Conservation (phyloP, 257 asterid genomes). For the Euphrasia confusa region DNA sequence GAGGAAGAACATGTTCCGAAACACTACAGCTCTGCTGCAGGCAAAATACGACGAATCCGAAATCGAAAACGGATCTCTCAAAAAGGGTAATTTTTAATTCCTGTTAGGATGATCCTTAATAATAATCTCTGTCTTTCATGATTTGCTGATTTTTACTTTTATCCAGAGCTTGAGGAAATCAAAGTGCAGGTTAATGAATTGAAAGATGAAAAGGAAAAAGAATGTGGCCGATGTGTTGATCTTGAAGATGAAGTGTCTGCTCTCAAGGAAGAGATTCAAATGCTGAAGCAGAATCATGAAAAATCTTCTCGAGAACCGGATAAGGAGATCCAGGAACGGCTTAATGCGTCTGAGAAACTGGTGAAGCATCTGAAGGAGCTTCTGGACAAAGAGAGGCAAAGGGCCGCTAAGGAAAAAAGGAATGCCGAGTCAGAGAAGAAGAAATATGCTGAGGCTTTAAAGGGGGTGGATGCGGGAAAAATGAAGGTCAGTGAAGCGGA, state of each 20-base stretch:
- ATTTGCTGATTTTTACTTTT: slow-evolving; percentile 19
- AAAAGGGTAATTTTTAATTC: slow-evolving; percentile 40
- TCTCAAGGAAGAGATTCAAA: slow-evolving; percentile 53
- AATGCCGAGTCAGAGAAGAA: slow-evolving; percentile 37
- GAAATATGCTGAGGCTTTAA: slow-evolving; percentile 42
- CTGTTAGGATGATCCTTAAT: background rate
- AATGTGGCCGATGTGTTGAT: slow-evolving; percentile 41
- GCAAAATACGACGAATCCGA: slow-evolving; percentile 32
- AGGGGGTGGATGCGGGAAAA: slow-evolving; percentile 44
- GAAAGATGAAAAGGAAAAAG: slow-evolving; percentile 55
- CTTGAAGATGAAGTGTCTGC: slow-evolving; percentile 66
- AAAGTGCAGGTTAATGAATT: slow-evolving; percentile 38
- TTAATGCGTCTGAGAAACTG: slow-evolving; percentile 45
- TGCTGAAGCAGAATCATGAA: slow-evolving; percentile 39
- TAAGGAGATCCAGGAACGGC: slow-evolving; percentile 36
- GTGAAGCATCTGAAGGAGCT: slow-evolving; percentile 49
- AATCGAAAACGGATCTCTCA: slow-evolving; percentile 42
- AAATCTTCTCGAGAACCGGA: slow-evolving; percentile 32
- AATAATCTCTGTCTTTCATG: background rate
- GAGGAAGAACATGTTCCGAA: slow-evolving; percentile 41
- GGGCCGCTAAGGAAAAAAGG: slow-evolving; percentile 33
- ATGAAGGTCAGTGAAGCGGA: slow-evolving; percentile 33
- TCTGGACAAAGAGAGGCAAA: slow-evolving; percentile 49
- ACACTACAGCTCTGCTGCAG: slow-evolving; percentile 30
- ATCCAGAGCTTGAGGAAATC: slow-evolving; percentile 50